phyloP scores from a whole-genome alignment of 2,329 filamentous ascomycete genomes.

The Neurospora crassa region DNA sequence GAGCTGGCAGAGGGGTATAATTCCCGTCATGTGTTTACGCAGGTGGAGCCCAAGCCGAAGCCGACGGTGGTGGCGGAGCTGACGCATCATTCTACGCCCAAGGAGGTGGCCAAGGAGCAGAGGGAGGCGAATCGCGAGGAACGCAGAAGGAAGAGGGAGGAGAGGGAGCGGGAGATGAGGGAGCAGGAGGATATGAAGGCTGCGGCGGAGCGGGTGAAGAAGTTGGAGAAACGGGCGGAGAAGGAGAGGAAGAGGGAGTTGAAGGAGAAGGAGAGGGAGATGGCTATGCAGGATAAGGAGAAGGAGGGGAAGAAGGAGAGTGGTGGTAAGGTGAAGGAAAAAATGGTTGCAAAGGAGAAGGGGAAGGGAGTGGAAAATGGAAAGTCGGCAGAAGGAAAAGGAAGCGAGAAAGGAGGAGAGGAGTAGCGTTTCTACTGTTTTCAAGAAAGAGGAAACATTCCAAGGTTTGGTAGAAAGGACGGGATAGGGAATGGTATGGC shows the following conservation, averaged over 20 bases:
- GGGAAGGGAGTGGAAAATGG: not conserved
- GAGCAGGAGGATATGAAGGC: not conserved
- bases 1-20: constrained; percentile 34
- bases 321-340: not conserved
- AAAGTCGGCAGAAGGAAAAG: not conserved
- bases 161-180: not conserved
- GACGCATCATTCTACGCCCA: not conserved
- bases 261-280: not conserved
- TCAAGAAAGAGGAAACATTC: not conserved
- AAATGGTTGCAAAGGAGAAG: not conserved
- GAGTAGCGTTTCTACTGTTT: not conserved
- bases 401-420: not conserved
- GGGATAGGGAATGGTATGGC: not conserved
- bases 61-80: not conserved
- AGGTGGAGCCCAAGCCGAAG: constrained; percentile 8
- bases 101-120: not conserved
- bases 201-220: not conserved
- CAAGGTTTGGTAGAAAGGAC: not conserved
- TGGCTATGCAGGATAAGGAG: not conserved
- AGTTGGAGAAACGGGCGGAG: not conserved
- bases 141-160: not conserved
- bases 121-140: not conserved
- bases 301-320: not conserved
- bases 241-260: not conserved
- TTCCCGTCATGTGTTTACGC: constrained; percentile 34